Evolutionary conservation across 2,329 filamentous ascomycete genomes (phyloP), one percentile per base, ranked within the genome.

Genomic region (Aschersonia sp.): DNA sequence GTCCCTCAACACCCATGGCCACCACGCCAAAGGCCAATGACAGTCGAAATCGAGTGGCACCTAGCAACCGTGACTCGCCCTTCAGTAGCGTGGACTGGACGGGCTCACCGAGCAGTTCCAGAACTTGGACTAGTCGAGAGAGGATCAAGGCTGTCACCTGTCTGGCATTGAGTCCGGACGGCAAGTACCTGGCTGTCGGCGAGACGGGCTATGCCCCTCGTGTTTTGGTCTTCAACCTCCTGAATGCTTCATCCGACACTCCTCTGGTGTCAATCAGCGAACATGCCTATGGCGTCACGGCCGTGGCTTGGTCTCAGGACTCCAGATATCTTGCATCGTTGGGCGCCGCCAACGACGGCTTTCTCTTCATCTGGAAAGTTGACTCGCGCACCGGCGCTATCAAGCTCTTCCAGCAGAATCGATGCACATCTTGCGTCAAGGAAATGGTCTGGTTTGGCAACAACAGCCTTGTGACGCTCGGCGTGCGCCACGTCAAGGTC

Each of bases 141-240:
- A 80, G 88, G 54, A 89, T 97, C 61, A 97, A 97, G 67, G 86
- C 92, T 14, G 87, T 89, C 2, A 95, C 89, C 5, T 94, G 89
- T 58, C 76, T 98, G 30, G 83, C 87, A 29, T 75, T 98, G 54
- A 96, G 88, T 60, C 79, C 81, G 1, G 88, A 96, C 65, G 89
- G 86, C 33, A 84, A 79, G 56, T 94, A 85, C 60, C 71, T 98
- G 46, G 92, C 90, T 7, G 85, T 97, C 4, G 92, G 92, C 57
- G 92, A 98, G 75, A 94, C 89, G 4, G 92, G 92, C 29, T 96
- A 97, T 64, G 85, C 83, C 47, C 92, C 92, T 5, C 78, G 92
- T 47, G 87, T 98, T 29, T 72, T 97, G 49, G 82, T 98, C 47
- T 98, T 95, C 65, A 87, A 80, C 33, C 80, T 92, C 5, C 78